phyloP scores from a whole-genome alignment of 768 basidiomycete genomes.

The Suillus ampliporus region DNA sequence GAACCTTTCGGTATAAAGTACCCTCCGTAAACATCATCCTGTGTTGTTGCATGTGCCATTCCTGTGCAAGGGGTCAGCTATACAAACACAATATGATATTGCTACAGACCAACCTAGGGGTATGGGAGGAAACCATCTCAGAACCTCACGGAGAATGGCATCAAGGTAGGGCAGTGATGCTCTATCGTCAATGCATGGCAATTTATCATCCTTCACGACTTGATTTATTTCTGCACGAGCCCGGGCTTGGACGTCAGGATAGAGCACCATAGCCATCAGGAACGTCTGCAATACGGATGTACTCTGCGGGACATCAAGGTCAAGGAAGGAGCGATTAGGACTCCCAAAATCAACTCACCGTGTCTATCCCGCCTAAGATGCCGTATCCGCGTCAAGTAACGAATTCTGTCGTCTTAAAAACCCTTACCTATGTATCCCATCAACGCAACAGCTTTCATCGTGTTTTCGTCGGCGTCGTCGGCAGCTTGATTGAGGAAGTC shows the following conservation, averaged over 20 bases:
- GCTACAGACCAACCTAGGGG: constrained; percentile 13
- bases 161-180: constrained; percentile 16
- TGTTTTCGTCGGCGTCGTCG: neutral
- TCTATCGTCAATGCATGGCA: constrained; percentile 21
- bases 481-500: constrained; percentile 2
- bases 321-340: constrained; percentile 31
- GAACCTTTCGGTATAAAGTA: constrained; percentile 57
- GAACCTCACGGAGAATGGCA: constrained; percentile 18
- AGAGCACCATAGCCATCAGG: constrained; percentile 32
- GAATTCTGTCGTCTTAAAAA: no score
- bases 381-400: neutral
- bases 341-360: neutral
- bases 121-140: constrained; percentile 9
- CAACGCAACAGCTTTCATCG: constrained; percentile 3
- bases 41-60: constrained; percentile 31
- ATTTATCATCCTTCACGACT: constrained; percentile 26
- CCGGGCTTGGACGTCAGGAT: constrained; percentile 34
- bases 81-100: neutral
- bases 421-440: neutral
- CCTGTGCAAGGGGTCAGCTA: constrained; percentile 13
- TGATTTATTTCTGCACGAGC: constrained; percentile 33
- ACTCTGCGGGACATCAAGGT: constrained; percentile 21
- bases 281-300: constrained; percentile 31
- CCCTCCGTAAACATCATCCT: constrained; percentile 45
- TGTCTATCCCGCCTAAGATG: neutral